Evolutionary conservation across 192 early-diverging fungal genomes (phyloP).

Genomic region (Podila epigama): DNA sequence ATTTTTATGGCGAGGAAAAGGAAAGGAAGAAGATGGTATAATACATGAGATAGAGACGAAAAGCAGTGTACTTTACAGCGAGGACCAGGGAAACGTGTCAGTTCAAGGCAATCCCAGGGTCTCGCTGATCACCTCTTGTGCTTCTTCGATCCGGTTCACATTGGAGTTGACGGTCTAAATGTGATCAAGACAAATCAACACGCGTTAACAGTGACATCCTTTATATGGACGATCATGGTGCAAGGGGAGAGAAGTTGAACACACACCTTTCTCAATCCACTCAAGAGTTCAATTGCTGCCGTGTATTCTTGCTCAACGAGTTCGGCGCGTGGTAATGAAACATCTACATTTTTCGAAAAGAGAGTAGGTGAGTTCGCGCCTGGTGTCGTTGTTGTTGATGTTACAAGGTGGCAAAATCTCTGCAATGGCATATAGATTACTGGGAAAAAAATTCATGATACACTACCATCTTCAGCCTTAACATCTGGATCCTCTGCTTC

Average conservation of each 20-base stretch:
- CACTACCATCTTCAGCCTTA: constrained; percentile 6
- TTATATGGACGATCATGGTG: background rate
- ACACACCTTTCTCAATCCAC: constrained; percentile 31
- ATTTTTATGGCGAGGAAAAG: too few relatives aligned
- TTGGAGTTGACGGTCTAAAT: constrained; percentile 49
- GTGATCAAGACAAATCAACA: too few relatives aligned
- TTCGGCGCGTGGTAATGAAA: constrained; percentile 12
- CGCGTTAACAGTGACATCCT: too few relatives aligned
- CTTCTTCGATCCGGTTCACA: constrained; percentile 40
- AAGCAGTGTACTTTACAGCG: too few relatives aligned
- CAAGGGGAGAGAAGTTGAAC: background rate
- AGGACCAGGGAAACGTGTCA: background rate
- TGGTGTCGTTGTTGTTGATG: too few relatives aligned
- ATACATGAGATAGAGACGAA: too few relatives aligned
- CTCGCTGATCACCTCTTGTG: constrained; percentile 49
- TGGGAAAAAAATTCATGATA: background rate
- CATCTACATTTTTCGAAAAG: background rate
- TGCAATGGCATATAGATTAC: too few relatives aligned
- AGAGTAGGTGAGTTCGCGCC: too few relatives aligned
- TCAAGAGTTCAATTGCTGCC: constrained; percentile 20
- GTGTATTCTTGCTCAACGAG: constrained; percentile 34
- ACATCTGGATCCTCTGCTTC: constrained; percentile 10
- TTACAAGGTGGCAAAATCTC: too few relatives aligned
- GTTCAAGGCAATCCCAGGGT: background rate
- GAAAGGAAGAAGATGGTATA: too few relatives aligned